These are phyloP conservation scores for Massariosphaeria phaeospora DNA, from an alignment of 495 filamentous ascomycete genomes.

Conservation along the genomic window DNA sequence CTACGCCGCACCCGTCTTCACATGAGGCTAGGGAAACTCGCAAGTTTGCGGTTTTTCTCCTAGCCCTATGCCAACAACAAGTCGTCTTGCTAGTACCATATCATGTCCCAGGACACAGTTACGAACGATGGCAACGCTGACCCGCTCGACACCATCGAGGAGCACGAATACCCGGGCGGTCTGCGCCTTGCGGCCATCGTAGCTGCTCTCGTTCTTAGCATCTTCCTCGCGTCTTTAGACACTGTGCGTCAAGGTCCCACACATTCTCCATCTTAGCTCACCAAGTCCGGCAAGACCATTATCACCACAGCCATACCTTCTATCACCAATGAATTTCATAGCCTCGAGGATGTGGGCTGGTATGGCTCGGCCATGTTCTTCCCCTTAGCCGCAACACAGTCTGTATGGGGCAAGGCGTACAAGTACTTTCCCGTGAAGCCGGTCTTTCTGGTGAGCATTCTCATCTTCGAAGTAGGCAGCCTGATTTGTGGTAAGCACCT, in stretches of 20 bases:
- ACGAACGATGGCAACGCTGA: too few relatives aligned
- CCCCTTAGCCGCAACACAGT: constrained; percentile 32
- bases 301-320: constrained; percentile 30
- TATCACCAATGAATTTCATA: constrained; percentile 33
- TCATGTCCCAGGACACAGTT: too few relatives aligned
- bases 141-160: constrained; percentile 40
- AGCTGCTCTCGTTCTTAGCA: neutral
- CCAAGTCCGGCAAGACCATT: constrained; percentile 23
- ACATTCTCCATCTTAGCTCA: neutral
- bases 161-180: constrained; percentile 1
- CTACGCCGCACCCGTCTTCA: too few relatives aligned
- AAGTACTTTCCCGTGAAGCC: constrained; percentile 35
- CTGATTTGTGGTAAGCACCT: constrained; percentile 37
- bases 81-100: too few relatives aligned
- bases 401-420: constrained; percentile 34
- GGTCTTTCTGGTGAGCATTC: constrained; percentile 30
- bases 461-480: constrained; percentile 35
- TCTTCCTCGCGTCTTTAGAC: neutral
- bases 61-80: too few relatives aligned
- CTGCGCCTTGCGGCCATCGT: neutral
- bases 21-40: too few relatives aligned
- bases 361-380: constrained; percentile 37
- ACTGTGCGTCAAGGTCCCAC: neutral
- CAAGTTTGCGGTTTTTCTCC: too few relatives aligned
- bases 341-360: constrained; percentile 30